Evolutionary conservation across 2,329 filamentous ascomycete genomes (phyloP), one percentile per base, ranked within the genome.

Genomic region (Ceratocystis papillata): DNA sequence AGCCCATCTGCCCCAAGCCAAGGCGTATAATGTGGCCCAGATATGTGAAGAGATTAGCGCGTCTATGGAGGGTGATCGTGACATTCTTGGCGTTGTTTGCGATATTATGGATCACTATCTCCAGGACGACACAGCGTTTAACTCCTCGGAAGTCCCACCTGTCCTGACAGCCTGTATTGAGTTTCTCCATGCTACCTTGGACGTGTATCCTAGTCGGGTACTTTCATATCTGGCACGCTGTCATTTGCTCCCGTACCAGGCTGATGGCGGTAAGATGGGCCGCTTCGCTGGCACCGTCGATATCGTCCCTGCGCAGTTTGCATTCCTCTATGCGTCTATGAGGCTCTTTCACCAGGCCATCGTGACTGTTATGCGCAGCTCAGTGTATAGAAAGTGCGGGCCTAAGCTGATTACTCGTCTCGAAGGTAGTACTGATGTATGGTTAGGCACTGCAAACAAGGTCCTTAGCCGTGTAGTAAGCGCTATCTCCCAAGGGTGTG

Each of bases 161-260:
- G 81, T 92, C 61, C 74, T 87, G 66, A 78, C 79, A 10, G 84
- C 88, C 28, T 96, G 90, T 73, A 76, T 92, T 25, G 87, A 90
- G 64, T 96, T 97, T 71, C 78, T 96, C 46, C 83, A 88, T 70
- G 84, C 87, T 2, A 77, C 95, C 20, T 75, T 94, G 30, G 80
- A 81, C 71, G 88, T 82, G n/a, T 84, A 87, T 63, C 93, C 94
- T 0, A 88, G 88, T 66, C 82, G 92, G 68, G 86, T 96, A 5
- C 97, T 94, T 92, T 91, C 93, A 2, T 89, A 93, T 73, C 81
- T 99, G 71, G 85, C 87, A 2, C 85, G 90, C 67, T 95, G 90
- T 73, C 85, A 87, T 69, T 78, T 99, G 20, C 79, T 99, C 59
- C 88, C 88, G 70, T 83, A 86, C 5, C 87, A 90, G 70, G 86